A percentile compares a stretch with the other conserved stretches of the same genome.
phyloP scores from a whole-genome alignment of 148 eudicot species.

The Rhododendron henanense region DNA sequence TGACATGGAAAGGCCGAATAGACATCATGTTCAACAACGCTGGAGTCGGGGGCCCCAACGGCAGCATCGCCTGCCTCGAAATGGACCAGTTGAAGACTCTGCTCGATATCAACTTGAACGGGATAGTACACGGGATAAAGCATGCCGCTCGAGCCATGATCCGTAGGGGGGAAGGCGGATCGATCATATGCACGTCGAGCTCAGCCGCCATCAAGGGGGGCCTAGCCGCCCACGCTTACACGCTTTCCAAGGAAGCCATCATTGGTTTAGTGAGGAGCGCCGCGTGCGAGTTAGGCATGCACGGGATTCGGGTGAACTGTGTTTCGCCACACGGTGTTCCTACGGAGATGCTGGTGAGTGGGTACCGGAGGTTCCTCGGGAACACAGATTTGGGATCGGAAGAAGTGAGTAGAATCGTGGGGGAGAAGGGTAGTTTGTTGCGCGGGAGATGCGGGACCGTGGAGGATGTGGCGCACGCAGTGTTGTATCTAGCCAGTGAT shows the following conservation, averaged over 20 bases:
- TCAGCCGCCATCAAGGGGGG: constrained; percentile 77
- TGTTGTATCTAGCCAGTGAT: constrained; percentile 52
- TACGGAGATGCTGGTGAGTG: constrained; percentile 63
- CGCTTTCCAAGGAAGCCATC: constrained; percentile 68
- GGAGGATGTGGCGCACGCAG: constrained; percentile 60
- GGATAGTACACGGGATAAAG: constrained; percentile 65
- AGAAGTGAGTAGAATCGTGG: constrained; percentile 44
- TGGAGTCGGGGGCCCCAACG: constrained; percentile 55
- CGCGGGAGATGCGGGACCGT: constrained; percentile 33
- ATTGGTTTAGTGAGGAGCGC: constrained; percentile 54
- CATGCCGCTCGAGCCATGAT: constrained; percentile 79
- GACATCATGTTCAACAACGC: constrained; percentile 89
- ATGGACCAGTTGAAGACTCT: constrained; percentile 42
- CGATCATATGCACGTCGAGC: constrained; percentile 74
- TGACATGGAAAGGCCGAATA: constrained; percentile 66
- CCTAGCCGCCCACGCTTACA: constrained; percentile 67
- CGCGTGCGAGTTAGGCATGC: constrained; percentile 65
- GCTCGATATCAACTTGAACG: constrained; percentile 46
- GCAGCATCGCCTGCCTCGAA: constrained; percentile 57
- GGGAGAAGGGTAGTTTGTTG: constrained; percentile 48
- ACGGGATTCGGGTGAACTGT: constrained; percentile 81
- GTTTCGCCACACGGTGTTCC: constrained; percentile 82
- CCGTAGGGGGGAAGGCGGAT: constrained; percentile 32
- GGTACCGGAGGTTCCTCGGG: constrained; percentile 25
- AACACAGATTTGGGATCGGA: constrained; percentile 28